These are phyloP conservation scores for Carpinus fangiana DNA, from an alignment of 306 rosid genomes.

Conservation along the genomic window DNA sequence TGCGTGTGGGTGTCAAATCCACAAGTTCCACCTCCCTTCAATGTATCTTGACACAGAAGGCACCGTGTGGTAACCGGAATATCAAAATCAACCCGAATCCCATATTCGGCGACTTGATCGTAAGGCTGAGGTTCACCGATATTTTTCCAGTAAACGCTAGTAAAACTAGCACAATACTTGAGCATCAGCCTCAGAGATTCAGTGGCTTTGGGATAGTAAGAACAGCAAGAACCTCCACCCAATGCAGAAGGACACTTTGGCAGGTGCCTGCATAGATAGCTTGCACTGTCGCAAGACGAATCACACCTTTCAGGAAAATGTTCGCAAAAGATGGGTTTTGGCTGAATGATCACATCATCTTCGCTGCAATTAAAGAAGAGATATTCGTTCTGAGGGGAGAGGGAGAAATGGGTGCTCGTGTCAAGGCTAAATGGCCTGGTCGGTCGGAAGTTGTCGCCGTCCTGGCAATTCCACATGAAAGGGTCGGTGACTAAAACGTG, in stretches of 20 bases:
- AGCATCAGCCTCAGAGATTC: conserved; percentile 80
- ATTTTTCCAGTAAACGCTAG: conserved; percentile 88
- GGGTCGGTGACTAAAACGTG: conserved; percentile 79
- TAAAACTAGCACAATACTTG: conserved; percentile 68
- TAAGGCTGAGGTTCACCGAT: conserved; percentile 67
- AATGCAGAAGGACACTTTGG: conserved; percentile 64
- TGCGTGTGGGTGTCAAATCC: conserved; percentile 61
- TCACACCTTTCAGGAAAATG: conserved; percentile 78
- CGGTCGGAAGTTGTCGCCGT: conserved; percentile 61
- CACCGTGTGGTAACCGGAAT: conserved; percentile 74
- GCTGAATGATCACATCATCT: conserved; percentile 62
- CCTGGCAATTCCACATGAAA: conserved; percentile 84
- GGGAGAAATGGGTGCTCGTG: conserved; percentile 63
- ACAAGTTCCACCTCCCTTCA: conserved; percentile 84
- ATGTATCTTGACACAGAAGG: conserved; percentile 78
- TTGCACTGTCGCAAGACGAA: conserved; percentile 86
- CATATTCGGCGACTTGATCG: conserved; percentile 90
- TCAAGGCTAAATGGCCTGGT: conserved; percentile 79
- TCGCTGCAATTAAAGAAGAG: conserved; percentile 90
- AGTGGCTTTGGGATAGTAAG: conserved; percentile 78
- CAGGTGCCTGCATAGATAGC: conserved; percentile 81
- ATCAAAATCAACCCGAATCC: conserved; percentile 77
- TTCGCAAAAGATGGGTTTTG: conserved; percentile 82
- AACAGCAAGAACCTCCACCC: conserved; percentile 64
- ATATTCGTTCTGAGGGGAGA: conserved; percentile 76